Conservation (phyloP, 371 early-diverging fungal genomes). For the Nematocida minor region DNA sequence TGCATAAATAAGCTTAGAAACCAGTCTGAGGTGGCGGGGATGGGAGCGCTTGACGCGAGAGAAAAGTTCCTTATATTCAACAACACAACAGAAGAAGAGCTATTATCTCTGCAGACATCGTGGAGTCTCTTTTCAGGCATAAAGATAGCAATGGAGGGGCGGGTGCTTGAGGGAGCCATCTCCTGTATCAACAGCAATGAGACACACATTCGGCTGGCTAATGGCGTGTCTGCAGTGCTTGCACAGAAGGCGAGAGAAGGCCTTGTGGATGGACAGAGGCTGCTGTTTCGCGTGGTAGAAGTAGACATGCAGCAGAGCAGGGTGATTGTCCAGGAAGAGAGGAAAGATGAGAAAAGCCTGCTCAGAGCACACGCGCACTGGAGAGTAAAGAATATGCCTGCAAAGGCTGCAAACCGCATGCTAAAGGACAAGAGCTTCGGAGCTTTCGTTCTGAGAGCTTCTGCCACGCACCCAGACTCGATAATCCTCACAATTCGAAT, state of each 20-base stretch:
- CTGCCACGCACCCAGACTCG: conserved; percentile 18
- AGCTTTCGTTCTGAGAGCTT: background rate
- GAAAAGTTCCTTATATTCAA: background rate
- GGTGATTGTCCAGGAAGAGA: conserved; percentile 7
- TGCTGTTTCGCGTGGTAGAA: background rate
- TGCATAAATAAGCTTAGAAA: background rate
- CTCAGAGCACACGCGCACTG: conserved; percentile 10
- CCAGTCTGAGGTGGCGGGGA: background rate
- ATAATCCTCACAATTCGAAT: conserved; percentile 17
- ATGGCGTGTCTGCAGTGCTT: conserved; percentile 4
- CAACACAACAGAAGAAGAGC: conserved; percentile 24
- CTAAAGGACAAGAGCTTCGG: conserved; percentile 35
- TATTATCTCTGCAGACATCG: background rate
- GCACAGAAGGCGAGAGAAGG: background rate
- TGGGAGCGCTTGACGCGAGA: background rate
- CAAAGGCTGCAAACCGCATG: background rate
- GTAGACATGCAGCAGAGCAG: background rate
- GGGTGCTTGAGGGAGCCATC: conserved; percentile 2
- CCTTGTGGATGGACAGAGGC: conserved; percentile 6
- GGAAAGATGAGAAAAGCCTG: background rate
- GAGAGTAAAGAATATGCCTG: conserved; percentile 24
- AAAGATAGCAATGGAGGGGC: conserved; percentile 3
- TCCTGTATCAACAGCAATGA: background rate
- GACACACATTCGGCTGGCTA: background rate
- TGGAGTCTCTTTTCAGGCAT: conserved; percentile 33